Conservation (phyloP, 176 grass and related monocot species). For the Juncus effusus region DNA sequence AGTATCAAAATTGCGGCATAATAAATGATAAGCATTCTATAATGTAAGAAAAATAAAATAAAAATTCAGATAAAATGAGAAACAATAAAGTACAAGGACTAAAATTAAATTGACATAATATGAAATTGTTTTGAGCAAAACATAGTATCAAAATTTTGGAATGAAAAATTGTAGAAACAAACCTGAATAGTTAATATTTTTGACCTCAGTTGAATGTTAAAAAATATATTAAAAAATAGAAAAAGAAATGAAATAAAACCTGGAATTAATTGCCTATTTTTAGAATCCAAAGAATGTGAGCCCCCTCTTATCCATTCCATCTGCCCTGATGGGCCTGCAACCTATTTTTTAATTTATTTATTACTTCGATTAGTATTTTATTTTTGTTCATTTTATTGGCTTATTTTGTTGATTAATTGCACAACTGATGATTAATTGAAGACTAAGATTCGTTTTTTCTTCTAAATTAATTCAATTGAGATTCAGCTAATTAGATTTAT, state of each 20-base stretch:
- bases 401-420: too few relatives aligned
- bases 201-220: conserved; percentile 28
- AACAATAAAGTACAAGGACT: not conserved
- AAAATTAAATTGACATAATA: too few relatives aligned
- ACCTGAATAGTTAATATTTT: conserved; percentile 82
- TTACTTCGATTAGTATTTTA: too few relatives aligned
- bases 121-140: too few relatives aligned
- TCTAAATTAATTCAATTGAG: too few relatives aligned
- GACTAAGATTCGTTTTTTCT: too few relatives aligned
- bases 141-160: too few relatives aligned
- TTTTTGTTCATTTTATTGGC: too few relatives aligned
- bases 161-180: not conserved
- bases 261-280: conserved; percentile 65
- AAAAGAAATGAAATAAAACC: conserved; percentile 30
- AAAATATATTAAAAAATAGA: not conserved
- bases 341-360: conserved; percentile 33
- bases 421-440: too few relatives aligned
- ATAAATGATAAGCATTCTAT: conserved; percentile 79
- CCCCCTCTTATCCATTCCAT: conserved; percentile 86
- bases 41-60: conserved; percentile 7
- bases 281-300: conserved; percentile 51
- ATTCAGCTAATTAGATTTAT: too few relatives aligned
- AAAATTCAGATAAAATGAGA: not conserved
- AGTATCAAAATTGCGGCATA: conserved; percentile 81
- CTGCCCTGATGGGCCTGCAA: conserved; percentile 76